phyloP scores from a whole-genome alignment of 176 grass and related monocot species.

The Poa pratensis region DNA sequence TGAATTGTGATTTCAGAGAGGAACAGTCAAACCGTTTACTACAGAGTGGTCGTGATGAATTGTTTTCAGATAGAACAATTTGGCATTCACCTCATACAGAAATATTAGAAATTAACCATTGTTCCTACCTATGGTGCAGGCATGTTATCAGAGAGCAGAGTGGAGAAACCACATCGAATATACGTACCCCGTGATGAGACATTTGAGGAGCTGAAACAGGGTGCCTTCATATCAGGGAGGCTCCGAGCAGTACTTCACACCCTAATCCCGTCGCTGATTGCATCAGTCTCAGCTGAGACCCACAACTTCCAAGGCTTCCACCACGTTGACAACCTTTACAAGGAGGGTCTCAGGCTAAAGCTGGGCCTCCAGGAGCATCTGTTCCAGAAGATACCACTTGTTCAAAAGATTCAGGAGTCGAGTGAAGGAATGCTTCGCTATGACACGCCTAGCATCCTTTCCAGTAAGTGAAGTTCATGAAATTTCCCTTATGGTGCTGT shows the following conservation, averaged over 20 bases:
- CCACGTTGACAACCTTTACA: conserved; percentile 98
- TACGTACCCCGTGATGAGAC: conserved; percentile 92
- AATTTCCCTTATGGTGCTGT: not conserved
- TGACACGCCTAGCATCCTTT: conserved; percentile 91
- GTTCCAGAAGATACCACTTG: conserved; percentile 88
- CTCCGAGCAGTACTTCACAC: conserved; percentile 91
- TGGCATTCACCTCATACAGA: not conserved
- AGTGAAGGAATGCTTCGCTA: conserved; percentile 97
- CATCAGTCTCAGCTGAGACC: conserved; percentile 84
- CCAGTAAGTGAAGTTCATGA: conserved; percentile 65
- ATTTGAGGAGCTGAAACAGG: conserved; percentile 95
- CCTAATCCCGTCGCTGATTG: conserved; percentile 86
- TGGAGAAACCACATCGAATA: conserved; percentile 93
- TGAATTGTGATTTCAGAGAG: conserved; percentile 1
- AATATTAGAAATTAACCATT: conserved; percentile 6
- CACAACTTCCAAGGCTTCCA: conserved; percentile 97
- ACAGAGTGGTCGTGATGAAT: not conserved
- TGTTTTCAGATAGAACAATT: not conserved
- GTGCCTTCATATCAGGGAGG: conserved; percentile 83
- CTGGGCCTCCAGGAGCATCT: conserved; percentile 95
- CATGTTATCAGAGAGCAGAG: conserved; percentile 80
- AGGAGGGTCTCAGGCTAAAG: conserved; percentile 95
- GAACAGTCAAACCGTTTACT: conserved; percentile 9
- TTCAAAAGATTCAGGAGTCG: conserved; percentile 97
- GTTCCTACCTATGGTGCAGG: conserved; percentile 46